Evolutionary conservation across 2,329 filamentous ascomycete species (phyloP).

Genomic region (Xylaria sp.): DNA sequence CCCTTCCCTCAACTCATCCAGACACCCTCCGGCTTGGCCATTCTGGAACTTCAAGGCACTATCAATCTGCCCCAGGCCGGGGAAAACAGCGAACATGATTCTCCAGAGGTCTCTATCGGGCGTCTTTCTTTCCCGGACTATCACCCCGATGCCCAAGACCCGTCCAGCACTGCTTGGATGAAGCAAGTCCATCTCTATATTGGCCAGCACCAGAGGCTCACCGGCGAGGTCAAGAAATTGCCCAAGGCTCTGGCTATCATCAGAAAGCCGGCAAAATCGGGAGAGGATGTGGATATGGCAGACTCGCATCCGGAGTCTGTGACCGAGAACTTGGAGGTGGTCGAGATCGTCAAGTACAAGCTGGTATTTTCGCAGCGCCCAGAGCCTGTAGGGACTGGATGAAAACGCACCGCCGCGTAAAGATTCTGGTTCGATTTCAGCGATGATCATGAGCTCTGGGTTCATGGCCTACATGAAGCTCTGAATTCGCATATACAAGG

Average conservation of each 20-base stretch:
- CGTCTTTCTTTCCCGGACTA: slow-evolving; percentile 80
- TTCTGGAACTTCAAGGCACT: slow-evolving; percentile 90
- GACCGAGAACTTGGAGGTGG: slow-evolving; percentile 71
- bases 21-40: slow-evolving; percentile 84
- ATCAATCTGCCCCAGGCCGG: slow-evolving; percentile 69
- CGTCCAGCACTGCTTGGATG: slow-evolving; percentile 75
- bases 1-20: slow-evolving; percentile 82
- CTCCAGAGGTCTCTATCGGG: slow-evolving; percentile 61
- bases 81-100: slow-evolving; percentile 37
- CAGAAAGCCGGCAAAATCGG: slow-evolving; percentile 51
- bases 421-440: not conserved
- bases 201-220: slow-evolving; percentile 84
- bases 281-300: slow-evolving; percentile 50
- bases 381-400: slow-evolving; percentile 72
- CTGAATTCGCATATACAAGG: not conserved
- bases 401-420: slow-evolving; percentile 12
- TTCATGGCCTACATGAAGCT: not conserved
- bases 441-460: not conserved
- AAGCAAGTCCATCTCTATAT: slow-evolving; percentile 87
- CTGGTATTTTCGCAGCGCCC: slow-evolving; percentile 82
- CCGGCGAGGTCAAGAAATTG: slow-evolving; percentile 88
- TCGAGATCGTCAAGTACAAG: slow-evolving; percentile 87
- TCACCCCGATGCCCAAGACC: slow-evolving; percentile 50
- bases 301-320: slow-evolving; percentile 33
- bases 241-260: slow-evolving; percentile 79